These are phyloP conservation scores for Lactarius sanguifluus DNA, from an alignment of 768 basidiomycete species.

Conservation along the genomic window DNA sequence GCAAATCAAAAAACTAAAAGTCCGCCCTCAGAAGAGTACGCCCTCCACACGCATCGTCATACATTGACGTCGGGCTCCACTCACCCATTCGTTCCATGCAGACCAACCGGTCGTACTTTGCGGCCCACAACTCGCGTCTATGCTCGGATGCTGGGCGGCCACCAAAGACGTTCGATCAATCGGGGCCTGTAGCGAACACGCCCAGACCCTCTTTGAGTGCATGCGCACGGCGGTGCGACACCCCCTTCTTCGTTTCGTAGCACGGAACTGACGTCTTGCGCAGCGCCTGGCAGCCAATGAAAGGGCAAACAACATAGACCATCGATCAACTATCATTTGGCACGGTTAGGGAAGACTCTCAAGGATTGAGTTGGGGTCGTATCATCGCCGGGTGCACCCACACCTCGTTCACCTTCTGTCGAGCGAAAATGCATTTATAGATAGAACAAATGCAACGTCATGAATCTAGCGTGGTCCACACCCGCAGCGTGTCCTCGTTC, in stretches of 20 bases:
- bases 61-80: conserved; percentile 31
- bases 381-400: background rate
- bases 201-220: conserved; percentile 68
- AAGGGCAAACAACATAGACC: conserved; percentile 66
- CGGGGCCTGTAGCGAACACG: conserved; percentile 54
- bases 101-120: conserved; percentile 51
- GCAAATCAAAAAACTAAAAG: conserved; percentile 78
- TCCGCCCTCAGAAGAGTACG: conserved; percentile 72
- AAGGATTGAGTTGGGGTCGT: conserved; percentile 39
- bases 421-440: background rate
- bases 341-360: conserved; percentile 70
- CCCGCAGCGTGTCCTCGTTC: conserved; percentile 27
- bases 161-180: conserved; percentile 58
- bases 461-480: conserved; percentile 29
- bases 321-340: conserved; percentile 88
- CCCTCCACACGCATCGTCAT: background rate
- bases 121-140: conserved; percentile 64
- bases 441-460: conserved; percentile 8
- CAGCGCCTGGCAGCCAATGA: conserved; percentile 53
- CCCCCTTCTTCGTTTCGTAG: conserved; percentile 10
- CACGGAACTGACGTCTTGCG: conserved; percentile 16
- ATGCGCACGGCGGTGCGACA: conserved; percentile 79
- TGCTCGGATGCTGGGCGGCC: conserved; percentile 89
- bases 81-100: conserved; percentile 43
- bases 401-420: background rate